Percentiles rank a stretch among this genome's conserved stretches.
Conservation (phyloP, 805 yeast species). For the Lipomyces japonicus region DNA sequence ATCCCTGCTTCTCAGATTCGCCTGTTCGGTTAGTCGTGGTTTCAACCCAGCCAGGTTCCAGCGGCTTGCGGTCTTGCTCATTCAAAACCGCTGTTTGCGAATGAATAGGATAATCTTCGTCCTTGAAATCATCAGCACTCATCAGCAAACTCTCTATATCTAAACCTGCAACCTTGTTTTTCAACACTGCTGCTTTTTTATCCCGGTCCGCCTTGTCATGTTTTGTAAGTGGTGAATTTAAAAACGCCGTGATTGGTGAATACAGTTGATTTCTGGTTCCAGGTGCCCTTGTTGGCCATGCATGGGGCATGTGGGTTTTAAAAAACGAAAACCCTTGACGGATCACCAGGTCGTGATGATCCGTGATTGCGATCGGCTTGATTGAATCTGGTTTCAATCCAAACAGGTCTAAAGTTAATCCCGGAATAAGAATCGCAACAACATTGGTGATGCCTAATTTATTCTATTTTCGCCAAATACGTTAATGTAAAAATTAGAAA, state of each 20-base stretch:
- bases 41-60: constrained; percentile 49
- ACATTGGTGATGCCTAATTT: constrained; percentile 49
- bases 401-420: constrained; percentile 50
- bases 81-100: constrained; percentile 33
- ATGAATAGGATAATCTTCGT: constrained; percentile 61
- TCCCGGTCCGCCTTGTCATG: constrained; percentile 48
- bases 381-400: constrained; percentile 34
- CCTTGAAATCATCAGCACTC: constrained; percentile 47
- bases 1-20: constrained; percentile 33
- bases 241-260: constrained; percentile 54
- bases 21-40: constrained; percentile 46
- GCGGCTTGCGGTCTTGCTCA: constrained; percentile 8
- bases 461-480: constrained; percentile 36
- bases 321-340: constrained; percentile 38
- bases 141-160: constrained; percentile 47
- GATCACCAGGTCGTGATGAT: constrained; percentile 4
- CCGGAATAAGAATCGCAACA: constrained; percentile 61
- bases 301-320: constrained; percentile 40
- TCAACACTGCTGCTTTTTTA: constrained; percentile 34
- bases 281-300: constrained; percentile 57
- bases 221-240: constrained; percentile 54
- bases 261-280: constrained; percentile 58
- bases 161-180: constrained; percentile 24
- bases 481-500: not conserved
- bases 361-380: constrained; percentile 20